Evolutionary conservation across 495 filamentous ascomycete species (phyloP).

Genomic region (Trichoderma gamsii): DNA sequence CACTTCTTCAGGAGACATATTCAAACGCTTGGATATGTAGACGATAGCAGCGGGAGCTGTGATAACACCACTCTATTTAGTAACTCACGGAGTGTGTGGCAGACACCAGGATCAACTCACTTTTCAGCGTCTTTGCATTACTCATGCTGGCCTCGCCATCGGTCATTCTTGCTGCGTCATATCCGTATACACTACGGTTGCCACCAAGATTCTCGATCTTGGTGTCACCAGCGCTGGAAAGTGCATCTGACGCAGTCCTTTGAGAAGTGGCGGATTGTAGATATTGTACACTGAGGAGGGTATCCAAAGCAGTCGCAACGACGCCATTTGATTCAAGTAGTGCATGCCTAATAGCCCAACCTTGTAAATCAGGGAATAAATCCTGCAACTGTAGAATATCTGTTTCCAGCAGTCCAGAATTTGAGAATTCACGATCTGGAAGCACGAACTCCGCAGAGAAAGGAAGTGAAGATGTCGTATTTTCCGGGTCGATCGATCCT

Average conservation of each 20-base stretch:
- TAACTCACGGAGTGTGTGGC: neutral
- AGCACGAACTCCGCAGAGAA: slow-evolving; percentile 19
- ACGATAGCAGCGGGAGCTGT: slow-evolving; percentile 21
- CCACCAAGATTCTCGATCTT: slow-evolving; percentile 16
- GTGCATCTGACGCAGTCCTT: slow-evolving; percentile 75
- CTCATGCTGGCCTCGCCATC: slow-evolving; percentile 17
- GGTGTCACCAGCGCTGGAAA: slow-evolving; percentile 45
- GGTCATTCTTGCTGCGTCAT: neutral
- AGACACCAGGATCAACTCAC: neutral
- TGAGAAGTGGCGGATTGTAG: slow-evolving; percentile 55
- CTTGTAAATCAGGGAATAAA: slow-evolving; percentile 65
- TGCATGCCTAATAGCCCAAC: slow-evolving; percentile 55
- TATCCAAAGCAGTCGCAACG: slow-evolving; percentile 67
- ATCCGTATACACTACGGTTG: neutral
- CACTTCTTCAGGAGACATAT: slow-evolving; percentile 21
- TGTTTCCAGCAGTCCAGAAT: slow-evolving; percentile 48
- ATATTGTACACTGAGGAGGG: slow-evolving; percentile 68
- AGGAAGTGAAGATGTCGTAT: slow-evolving; percentile 20
- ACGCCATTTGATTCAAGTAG: slow-evolving; percentile 60
- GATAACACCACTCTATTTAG: neutral
- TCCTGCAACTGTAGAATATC: slow-evolving; percentile 51
- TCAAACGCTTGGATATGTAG: slow-evolving; percentile 24
- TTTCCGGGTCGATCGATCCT: slow-evolving; percentile 22
- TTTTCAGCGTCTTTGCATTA: slow-evolving; percentile 20
- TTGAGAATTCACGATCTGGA: slow-evolving; percentile 25